These are phyloP conservation scores for Chalaropsis thielavioides DNA, from an alignment of 2,329 filamentous ascomycete species.

Conservation along the genomic window DNA sequence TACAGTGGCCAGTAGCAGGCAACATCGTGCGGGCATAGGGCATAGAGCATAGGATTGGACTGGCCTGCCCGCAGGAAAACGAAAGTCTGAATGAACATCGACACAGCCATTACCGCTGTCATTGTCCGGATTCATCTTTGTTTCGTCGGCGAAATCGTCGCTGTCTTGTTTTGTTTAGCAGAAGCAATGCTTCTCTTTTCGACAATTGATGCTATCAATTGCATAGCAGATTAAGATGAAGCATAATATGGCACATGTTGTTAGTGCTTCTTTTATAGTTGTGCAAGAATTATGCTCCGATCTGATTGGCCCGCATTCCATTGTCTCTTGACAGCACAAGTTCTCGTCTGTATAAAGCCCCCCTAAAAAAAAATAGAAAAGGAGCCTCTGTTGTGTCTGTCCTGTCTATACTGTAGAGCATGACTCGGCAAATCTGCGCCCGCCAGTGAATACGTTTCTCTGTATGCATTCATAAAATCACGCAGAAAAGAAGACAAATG, in stretches of 20 bases:
- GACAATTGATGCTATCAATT: too few species aligned
- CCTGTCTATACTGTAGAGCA: background rate
- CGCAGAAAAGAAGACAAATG: background rate
- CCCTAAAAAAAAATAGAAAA: too few species aligned
- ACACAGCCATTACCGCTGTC: background rate
- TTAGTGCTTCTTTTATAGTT: background rate
- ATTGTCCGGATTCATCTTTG: background rate
- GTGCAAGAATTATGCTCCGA: background rate
- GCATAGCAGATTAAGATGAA: background rate
- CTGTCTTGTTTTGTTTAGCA: background rate
- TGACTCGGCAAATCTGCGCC: background rate
- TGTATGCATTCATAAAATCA: background rate
- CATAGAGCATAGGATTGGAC: background rate
- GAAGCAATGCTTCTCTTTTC: background rate
- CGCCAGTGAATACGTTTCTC: background rate
- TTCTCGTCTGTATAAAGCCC: background rate
- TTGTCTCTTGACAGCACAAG: background rate
- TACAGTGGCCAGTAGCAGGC: background rate
- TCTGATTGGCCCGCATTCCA: background rate
- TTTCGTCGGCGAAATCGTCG: background rate
- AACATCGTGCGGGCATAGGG: too few species aligned
- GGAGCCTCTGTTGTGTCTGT: background rate
- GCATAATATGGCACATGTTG: background rate
- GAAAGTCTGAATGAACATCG: background rate
- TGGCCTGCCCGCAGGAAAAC: background rate